phyloP scores from a whole-genome alignment of 2,329 filamentous ascomycete species.

The Epichloe elymi region DNA sequence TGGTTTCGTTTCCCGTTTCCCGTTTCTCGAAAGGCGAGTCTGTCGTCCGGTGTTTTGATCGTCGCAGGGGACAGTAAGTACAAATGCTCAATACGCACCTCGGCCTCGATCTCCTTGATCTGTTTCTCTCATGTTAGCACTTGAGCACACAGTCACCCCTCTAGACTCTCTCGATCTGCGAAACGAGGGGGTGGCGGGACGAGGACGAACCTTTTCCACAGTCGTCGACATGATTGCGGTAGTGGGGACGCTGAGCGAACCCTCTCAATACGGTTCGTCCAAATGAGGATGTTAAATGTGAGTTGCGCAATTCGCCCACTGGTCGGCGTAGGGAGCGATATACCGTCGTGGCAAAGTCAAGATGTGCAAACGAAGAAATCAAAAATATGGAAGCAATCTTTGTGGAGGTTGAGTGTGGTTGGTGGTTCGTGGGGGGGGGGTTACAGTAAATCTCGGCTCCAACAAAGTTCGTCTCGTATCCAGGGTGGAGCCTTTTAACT shows the following conservation, averaged over 20 bases:
- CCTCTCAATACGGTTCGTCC: neutral
- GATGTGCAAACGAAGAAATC: neutral
- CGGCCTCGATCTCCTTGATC: slow-evolving; percentile 95
- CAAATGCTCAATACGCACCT: slow-evolving; percentile 45
- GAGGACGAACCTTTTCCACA: slow-evolving; percentile 75
- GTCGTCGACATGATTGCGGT: slow-evolving; percentile 76
- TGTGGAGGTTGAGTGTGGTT: slow-evolving; percentile 3
- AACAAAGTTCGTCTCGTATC: too few relatives aligned
- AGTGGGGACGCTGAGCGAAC: slow-evolving; percentile 3
- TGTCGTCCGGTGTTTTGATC: too few relatives aligned
- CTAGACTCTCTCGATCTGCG: neutral
- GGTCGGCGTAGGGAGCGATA: neutral
- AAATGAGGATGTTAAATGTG: neutral
- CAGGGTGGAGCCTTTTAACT: too few relatives aligned
- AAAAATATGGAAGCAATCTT: neutral
- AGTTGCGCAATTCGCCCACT: neutral
- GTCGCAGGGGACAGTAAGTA: too few relatives aligned
- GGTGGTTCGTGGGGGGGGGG: slow-evolving; percentile 10
- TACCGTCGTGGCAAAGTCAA: neutral
- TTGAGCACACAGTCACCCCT: neutral
- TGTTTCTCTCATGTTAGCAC: slow-evolving; percentile 31
- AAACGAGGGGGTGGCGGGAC: neutral
- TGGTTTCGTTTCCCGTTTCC: too few relatives aligned
- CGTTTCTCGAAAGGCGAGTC: too few relatives aligned
- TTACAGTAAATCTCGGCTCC: too few relatives aligned